A percentile compares a stretch with the other conserved stretches of the same genome.
phyloP scores from a whole-genome alignment of 139 green algal species.

The Volvox reticuliferus region DNA sequence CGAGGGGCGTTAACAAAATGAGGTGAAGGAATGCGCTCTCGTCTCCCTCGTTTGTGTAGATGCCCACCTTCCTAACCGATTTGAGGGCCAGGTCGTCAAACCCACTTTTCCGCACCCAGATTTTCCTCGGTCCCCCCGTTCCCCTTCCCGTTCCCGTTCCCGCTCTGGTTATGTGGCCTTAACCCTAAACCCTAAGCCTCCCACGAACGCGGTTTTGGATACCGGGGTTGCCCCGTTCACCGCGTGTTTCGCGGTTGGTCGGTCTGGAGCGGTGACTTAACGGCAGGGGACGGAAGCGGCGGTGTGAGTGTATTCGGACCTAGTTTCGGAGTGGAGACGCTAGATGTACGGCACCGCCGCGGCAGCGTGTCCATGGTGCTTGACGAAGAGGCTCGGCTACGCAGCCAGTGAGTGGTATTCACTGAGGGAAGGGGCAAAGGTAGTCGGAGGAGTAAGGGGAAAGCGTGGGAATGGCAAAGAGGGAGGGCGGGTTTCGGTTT shows the following conservation, averaged over 20 bases:
- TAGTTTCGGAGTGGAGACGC: not conserved
- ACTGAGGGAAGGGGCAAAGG: not conserved
- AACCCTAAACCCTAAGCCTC: slow-evolving; percentile 20
- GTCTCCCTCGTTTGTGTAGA: too few relatives aligned
- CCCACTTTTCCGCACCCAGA: too few relatives aligned
- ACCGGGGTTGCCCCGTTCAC: slow-evolving; percentile 36
- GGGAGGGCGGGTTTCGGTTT: too few relatives aligned
- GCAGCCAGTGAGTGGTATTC: slow-evolving; percentile 31
- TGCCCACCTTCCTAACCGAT: too few relatives aligned
- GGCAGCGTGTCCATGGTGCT: slow-evolving; percentile 50
- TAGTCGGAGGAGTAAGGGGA: not conserved
- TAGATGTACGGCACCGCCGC: slow-evolving; percentile 15
- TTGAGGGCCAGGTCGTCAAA: too few relatives aligned
- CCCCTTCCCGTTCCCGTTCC: not conserved
- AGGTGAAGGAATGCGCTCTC: too few relatives aligned
- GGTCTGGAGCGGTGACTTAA: slow-evolving; percentile 46
- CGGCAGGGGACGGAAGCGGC: slow-evolving; percentile 41
- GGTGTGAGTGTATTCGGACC: slow-evolving; percentile 36
- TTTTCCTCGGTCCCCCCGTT: not conserved
- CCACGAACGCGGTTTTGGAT: slow-evolving; percentile 41
- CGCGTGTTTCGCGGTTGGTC: slow-evolving; percentile 15
- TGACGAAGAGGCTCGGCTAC: slow-evolving; percentile 21
- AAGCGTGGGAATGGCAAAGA: too few relatives aligned
- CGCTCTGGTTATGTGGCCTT: not conserved
- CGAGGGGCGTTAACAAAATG: too few relatives aligned